A percentile compares a stretch with the other conserved stretches of the same genome.
Conservation (phyloP, 345 rosid species). For the Dimocarpus longan region DNA sequence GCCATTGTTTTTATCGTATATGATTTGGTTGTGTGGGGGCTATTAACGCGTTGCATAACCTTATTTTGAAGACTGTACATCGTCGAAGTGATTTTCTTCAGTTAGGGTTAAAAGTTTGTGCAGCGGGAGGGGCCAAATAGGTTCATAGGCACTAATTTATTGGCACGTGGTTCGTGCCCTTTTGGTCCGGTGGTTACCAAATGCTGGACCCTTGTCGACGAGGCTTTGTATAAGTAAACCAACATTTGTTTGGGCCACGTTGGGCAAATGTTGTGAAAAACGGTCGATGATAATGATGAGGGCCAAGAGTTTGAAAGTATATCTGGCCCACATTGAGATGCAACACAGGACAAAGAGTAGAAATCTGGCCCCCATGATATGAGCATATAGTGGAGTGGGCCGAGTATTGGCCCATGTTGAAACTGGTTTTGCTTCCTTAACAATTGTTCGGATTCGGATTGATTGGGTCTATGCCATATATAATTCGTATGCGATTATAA, state of each 20-base stretch:
- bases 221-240: no score
- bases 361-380: no score
- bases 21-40: not conserved
- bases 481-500: no score
- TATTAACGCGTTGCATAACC: not conserved
- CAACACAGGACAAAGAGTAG: not conserved
- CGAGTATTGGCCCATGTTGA: not conserved
- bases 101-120: not conserved
- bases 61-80: not conserved
- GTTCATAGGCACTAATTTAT: not conserved
- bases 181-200: not conserved
- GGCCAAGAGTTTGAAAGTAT: not conserved
- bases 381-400: not conserved
- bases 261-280: not conserved
- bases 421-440: not conserved
- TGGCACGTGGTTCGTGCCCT: not conserved
- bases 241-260: not conserved
- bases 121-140: not conserved
- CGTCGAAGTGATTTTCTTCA: no score
- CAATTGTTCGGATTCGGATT: not conserved
- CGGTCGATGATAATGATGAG: not conserved
- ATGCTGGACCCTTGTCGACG: not conserved
- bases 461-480: no score
- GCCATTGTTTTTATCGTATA: not conserved
- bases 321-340: not conserved